These are phyloP conservation scores for Huntiella savannae DNA, from an alignment of 2,329 filamentous ascomycete genomes.

Conservation along the genomic window DNA sequence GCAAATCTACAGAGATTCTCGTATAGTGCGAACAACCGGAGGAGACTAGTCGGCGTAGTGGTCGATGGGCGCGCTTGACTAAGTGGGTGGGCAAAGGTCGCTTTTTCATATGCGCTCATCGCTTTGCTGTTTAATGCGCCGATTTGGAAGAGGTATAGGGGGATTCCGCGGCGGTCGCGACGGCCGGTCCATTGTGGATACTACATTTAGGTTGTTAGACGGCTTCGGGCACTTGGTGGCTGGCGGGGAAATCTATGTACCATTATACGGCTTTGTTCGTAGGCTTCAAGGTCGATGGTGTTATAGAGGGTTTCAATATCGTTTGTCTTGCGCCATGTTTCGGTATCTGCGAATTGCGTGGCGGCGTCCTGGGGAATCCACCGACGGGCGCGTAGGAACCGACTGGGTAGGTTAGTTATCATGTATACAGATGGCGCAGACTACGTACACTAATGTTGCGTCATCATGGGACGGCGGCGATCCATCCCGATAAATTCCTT, in stretches of 20 bases:
- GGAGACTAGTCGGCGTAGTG: slow-evolving; percentile 52
- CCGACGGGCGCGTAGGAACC: slow-evolving; percentile 68
- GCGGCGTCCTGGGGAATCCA: slow-evolving; percentile 64
- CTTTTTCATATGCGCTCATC: slow-evolving; percentile 59
- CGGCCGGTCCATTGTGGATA: slow-evolving; percentile 93
- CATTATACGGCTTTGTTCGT: slow-evolving; percentile 60
- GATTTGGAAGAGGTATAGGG: slow-evolving; percentile 81
- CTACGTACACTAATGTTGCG: slow-evolving; percentile 45
- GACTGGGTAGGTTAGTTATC: slow-evolving; percentile 28
- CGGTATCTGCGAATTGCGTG: slow-evolving; percentile 70
- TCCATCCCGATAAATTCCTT: slow-evolving; percentile 41
- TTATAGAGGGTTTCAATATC: slow-evolving; percentile 62
- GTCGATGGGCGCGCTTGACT: slow-evolving; percentile 44
- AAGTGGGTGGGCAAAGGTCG: slow-evolving; percentile 33
- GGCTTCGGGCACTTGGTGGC: background rate
- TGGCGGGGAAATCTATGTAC: slow-evolving; percentile 23
- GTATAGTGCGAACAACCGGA: slow-evolving; percentile 81
- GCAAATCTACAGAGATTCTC: slow-evolving; percentile 80
- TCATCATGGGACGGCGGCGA: slow-evolving; percentile 50
- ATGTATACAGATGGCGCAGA: background rate
- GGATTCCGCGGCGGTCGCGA: slow-evolving; percentile 72
- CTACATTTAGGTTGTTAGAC: slow-evolving; percentile 23
- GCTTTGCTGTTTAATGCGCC: slow-evolving; percentile 65
- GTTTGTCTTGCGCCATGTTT: slow-evolving; percentile 69
- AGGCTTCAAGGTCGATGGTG: slow-evolving; percentile 69